Conservation (phyloP, 257 asterid species). For the Nicotiana noctiflora region DNA sequence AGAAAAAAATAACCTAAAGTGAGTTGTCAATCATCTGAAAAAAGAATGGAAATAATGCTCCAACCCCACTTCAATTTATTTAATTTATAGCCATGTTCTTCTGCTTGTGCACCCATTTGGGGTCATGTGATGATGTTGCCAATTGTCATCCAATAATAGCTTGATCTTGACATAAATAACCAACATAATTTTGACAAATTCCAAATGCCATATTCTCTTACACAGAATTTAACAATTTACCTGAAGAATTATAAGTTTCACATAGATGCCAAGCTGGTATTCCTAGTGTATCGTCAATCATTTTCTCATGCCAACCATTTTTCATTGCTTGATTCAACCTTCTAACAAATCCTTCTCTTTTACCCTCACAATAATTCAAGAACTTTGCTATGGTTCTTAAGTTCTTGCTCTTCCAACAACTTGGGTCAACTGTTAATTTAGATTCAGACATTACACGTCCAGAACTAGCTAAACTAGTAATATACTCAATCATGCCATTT, state of each 20-base stretch:
- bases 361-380: conserved; percentile 35
- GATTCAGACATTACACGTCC: no score
- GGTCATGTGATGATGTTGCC: not conserved
- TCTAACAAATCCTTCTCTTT: conserved; percentile 46
- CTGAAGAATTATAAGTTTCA: conserved; percentile 14
- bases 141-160: not conserved
- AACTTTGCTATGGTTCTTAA: conserved; percentile 29
- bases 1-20: not conserved
- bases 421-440: not conserved
- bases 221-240: not conserved
- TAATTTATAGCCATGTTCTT: not conserved
- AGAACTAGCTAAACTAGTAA: conserved; percentile 2
- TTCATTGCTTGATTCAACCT: conserved; percentile 53
- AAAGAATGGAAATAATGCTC: not conserved
- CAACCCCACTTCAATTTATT: not conserved
- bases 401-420: conserved; percentile 30
- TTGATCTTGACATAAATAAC: not conserved
- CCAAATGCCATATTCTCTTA: not conserved
- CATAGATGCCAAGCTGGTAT: conserved; percentile 30
- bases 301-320: conserved; percentile 47
- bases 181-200: not conserved
- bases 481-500: conserved; percentile 50
- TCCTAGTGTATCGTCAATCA: conserved; percentile 36
- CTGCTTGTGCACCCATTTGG: not conserved
- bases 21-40: not conserved